Conservation (phyloP, 371 early-diverging fungal genomes). For the Rhizomucor miehei region DNA sequence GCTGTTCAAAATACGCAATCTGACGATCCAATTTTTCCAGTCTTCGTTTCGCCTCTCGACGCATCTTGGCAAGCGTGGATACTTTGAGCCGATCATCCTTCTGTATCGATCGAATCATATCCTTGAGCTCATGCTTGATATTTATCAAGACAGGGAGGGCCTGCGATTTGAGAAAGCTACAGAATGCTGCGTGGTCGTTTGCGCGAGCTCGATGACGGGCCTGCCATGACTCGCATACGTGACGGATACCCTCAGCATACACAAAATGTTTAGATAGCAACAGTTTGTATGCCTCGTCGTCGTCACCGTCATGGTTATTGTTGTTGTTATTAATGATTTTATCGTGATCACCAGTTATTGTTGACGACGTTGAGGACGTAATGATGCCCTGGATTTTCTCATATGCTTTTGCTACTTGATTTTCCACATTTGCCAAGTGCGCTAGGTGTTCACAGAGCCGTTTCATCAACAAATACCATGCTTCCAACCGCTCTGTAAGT, state of each 20-base stretch:
- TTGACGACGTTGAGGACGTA: too few species aligned
- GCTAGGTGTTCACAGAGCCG: conserved; percentile 28
- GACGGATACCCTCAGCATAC: conserved; percentile 21
- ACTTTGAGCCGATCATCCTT: conserved; percentile 33
- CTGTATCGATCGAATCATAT: conserved; percentile 34
- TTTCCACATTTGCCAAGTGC: conserved; percentile 23
- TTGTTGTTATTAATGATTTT: too few species aligned
- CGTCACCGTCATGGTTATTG: not conserved
- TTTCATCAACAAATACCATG: conserved; percentile 29
- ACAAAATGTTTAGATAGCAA: conserved; percentile 28
- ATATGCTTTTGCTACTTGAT: conserved; percentile 30
- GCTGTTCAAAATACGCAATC: conserved; percentile 34
- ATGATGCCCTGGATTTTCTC: not conserved
- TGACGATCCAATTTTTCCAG: conserved; percentile 27
- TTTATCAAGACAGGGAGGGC: conserved; percentile 27
- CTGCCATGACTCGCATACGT: conserved; percentile 37
- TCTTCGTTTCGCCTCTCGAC: conserved; percentile 23
- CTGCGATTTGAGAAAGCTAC: conserved; percentile 24
- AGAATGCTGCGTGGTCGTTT: conserved; percentile 28
- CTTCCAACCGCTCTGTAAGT: conserved; percentile 32
- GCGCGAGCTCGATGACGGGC: conserved; percentile 17
- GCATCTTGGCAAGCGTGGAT: conserved; percentile 22
- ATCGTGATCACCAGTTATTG: too few species aligned
- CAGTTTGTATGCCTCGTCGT: conserved; percentile 2
- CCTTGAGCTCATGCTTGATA: conserved; percentile 36